phyloP scores from a whole-genome alignment of 1,284 basidiomycete species.

The Cryptococcus sp. region DNA sequence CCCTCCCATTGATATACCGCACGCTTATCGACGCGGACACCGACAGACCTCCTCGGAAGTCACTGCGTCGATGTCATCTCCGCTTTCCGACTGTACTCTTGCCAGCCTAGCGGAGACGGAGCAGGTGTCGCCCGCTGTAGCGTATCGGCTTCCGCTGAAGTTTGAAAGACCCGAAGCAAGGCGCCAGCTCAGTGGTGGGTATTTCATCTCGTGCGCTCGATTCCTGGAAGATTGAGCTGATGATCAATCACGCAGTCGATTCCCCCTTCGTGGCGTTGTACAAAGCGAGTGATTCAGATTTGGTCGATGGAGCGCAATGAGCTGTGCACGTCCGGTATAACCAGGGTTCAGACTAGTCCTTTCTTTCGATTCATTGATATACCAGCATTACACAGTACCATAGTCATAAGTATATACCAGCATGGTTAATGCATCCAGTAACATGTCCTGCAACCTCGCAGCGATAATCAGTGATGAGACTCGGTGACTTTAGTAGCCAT shows the following conservation, averaged over 20 bases:
- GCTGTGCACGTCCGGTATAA: too few species aligned
- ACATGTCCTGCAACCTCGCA: too few species aligned
- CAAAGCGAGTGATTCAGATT: not conserved
- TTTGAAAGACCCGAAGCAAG: conserved; percentile 6
- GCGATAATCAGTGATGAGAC: too few species aligned
- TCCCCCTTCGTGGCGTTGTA: conserved; percentile 6
- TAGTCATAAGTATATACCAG: too few species aligned
- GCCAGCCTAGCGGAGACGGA: conserved; percentile 2
- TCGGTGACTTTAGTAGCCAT: too few species aligned
- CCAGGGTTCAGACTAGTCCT: too few species aligned
- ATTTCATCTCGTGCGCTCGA: too few species aligned
- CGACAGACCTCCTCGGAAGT: conserved; percentile 4
- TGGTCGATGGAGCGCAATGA: too few species aligned
- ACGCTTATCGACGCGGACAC: not conserved
- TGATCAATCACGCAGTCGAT: conserved; percentile 5
- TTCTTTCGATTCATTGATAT: too few species aligned
- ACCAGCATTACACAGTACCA: too few species aligned
- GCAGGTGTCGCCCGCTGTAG: conserved; percentile 3
- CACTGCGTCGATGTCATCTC: not conserved
- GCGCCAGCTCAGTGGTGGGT: conserved; percentile 6
- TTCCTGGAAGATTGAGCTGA: not conserved
- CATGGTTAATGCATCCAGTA: too few species aligned
- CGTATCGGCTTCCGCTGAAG: conserved; percentile 14
- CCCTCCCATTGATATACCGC: not conserved
- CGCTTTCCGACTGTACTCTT: conserved; percentile 7